Conservation (phyloP, 2,329 filamentous ascomycete species). For the Trichophyton equinum region DNA sequence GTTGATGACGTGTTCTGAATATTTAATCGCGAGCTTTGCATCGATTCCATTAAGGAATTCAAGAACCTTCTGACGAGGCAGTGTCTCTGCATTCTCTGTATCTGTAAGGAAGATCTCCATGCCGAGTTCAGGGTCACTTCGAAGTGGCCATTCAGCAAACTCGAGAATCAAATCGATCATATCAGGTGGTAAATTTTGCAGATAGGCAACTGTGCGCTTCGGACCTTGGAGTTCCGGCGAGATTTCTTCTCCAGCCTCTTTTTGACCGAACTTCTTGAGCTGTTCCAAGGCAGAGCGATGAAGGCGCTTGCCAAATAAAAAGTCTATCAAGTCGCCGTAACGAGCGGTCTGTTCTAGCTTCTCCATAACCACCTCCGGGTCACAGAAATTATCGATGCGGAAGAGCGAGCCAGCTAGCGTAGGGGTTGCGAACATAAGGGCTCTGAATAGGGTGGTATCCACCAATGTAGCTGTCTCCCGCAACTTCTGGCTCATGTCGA, state of each 20-base stretch:
- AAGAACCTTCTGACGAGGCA: slow-evolving; percentile 66
- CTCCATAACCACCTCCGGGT: slow-evolving; percentile 88
- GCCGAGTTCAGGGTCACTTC: slow-evolving; percentile 56
- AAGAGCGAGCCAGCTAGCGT: slow-evolving; percentile 79
- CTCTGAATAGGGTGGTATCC: slow-evolving; percentile 86
- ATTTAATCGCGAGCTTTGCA: slow-evolving; percentile 57
- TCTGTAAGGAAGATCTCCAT: slow-evolving; percentile 93
- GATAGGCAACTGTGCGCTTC: slow-evolving; percentile 69
- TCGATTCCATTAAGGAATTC: slow-evolving; percentile 62
- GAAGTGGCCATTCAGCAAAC: slow-evolving; percentile 78
- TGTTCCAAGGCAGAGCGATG: slow-evolving; percentile 77
- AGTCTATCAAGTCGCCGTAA: slow-evolving; percentile 93
- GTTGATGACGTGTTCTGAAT: slow-evolving; percentile 80
- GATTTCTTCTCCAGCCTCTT: slow-evolving; percentile 21
- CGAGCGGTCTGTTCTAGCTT: slow-evolving; percentile 76
- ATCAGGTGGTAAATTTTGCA: slow-evolving; percentile 78
- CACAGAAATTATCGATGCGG: slow-evolving; percentile 92
- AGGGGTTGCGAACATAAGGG: slow-evolving; percentile 86
- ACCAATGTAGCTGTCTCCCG: slow-evolving; percentile 68
- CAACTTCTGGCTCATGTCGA: slow-evolving; percentile 58
- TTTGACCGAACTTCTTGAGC: slow-evolving; percentile 60
- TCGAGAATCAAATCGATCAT: slow-evolving; percentile 85
- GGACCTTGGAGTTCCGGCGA: slow-evolving; percentile 59
- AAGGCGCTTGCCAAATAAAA: slow-evolving; percentile 87
- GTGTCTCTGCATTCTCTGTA: slow-evolving; percentile 82